Percentiles rank a stretch among this genome's conserved stretches.
These are phyloP conservation scores for Polygonum aviculare DNA, from an alignment of 148 eudicot genomes.

Conservation along the genomic window DNA sequence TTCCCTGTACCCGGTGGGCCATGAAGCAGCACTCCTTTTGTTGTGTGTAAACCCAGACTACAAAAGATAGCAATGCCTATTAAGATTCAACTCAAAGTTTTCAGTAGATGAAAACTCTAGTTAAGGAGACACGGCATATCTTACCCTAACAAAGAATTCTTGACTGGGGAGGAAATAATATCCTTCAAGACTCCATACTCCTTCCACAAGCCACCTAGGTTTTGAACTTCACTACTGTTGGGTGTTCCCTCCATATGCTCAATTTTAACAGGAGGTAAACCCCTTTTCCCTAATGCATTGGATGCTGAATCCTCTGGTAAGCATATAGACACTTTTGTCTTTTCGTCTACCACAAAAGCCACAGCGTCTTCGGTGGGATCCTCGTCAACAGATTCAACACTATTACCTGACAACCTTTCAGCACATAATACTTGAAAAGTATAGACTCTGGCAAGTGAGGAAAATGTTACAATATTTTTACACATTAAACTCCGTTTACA, in stretches of 20 bases:
- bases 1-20: slow-evolving; percentile 98
- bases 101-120: background rate
- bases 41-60: slow-evolving; percentile 76
- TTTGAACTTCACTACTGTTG: slow-evolving; percentile 23
- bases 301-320: slow-evolving; percentile 22
- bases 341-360: slow-evolving; percentile 41
- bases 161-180: slow-evolving; percentile 48
- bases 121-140: slow-evolving; percentile 9
- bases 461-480: slow-evolving; percentile 67
- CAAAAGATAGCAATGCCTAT: slow-evolving; percentile 27
- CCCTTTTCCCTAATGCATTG: slow-evolving; percentile 19
- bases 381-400: slow-evolving; percentile 12
- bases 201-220: slow-evolving; percentile 68
- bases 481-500: slow-evolving; percentile 46
- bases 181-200: slow-evolving; percentile 59
- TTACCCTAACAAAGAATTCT: slow-evolving; percentile 58
- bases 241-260: slow-evolving; percentile 17
- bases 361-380: slow-evolving; percentile 19
- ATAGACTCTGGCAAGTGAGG: slow-evolving; percentile 49
- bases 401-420: slow-evolving; percentile 24
- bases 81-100: slow-evolving; percentile 14
- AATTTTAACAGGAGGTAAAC: slow-evolving; percentile 17
- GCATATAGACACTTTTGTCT: slow-evolving; percentile 46
- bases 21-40: slow-evolving; percentile 93
- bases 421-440: slow-evolving; percentile 53